Conservation (phyloP, 805 yeast species). For the Candida peoriensis region DNA sequence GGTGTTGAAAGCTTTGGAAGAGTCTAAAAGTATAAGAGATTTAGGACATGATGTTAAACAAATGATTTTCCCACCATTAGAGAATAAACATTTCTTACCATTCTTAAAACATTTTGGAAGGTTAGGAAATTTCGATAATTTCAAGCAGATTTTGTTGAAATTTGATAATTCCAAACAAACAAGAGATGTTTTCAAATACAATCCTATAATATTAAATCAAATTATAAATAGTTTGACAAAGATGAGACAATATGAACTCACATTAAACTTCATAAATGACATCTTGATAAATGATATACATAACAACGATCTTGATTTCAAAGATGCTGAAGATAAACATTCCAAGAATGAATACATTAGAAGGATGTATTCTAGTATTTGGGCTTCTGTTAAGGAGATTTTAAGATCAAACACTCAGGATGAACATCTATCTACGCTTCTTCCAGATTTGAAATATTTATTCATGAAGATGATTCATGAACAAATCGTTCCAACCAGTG, state of each 20-base stretch:
- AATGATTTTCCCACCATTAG: conserved; percentile 30
- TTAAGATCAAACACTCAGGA: background rate
- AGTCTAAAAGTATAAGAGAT: conserved; percentile 11
- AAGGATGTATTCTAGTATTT: conserved; percentile 27
- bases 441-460: conserved; percentile 18
- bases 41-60: conserved; percentile 11
- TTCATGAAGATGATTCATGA: conserved; percentile 24
- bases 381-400: conserved; percentile 24
- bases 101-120: conserved; percentile 32
- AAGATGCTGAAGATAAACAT: background rate
- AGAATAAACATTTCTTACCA: conserved; percentile 36
- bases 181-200: conserved; percentile 24
- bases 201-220: conserved; percentile 34
- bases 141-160: conserved; percentile 25
- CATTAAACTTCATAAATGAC: conserved; percentile 30
- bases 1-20: conserved; percentile 29
- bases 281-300: conserved; percentile 20
- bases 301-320: conserved; percentile 5
- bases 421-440: background rate
- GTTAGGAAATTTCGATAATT: conserved; percentile 21
- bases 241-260: conserved; percentile 25
- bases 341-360: conserved; percentile 5
- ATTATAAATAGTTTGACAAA: conserved; percentile 29
- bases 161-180: conserved; percentile 21
- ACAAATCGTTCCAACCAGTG: conserved; percentile 15